Evolutionary conservation across 1,284 basidiomycete species (phyloP).

Genomic region (Coriolopsis trogii): DNA sequence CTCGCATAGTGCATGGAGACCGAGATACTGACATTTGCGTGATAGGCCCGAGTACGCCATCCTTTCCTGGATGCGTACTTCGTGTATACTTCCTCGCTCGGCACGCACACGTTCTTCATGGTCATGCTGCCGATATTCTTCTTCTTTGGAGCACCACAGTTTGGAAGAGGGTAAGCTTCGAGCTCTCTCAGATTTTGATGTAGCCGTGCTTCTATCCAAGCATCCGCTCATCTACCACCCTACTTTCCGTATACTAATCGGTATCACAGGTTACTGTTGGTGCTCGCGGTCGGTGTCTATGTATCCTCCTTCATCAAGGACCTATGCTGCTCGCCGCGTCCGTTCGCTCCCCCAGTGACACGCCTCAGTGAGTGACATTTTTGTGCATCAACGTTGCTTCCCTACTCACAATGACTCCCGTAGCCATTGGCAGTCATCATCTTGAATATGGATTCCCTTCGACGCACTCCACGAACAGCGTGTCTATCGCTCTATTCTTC

Average conservation of each 20-base stretch:
- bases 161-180: constrained; percentile 71
- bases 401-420: background rate
- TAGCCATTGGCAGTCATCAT: constrained; percentile 85
- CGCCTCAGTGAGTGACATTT: constrained; percentile 66
- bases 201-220: no score
- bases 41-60: constrained; percentile 48
- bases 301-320: constrained; percentile 87
- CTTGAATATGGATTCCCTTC: constrained; percentile 95
- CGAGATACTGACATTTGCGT: background rate
- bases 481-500: constrained; percentile 86
- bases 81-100: constrained; percentile 87
- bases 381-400: background rate
- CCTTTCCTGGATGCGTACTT: constrained; percentile 87
- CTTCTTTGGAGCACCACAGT: constrained; percentile 81
- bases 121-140: constrained; percentile 84
- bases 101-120: constrained; percentile 96
- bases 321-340: constrained; percentile 88
- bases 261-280: constrained; percentile 61
- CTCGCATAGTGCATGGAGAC: no score
- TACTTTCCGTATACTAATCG: no score
- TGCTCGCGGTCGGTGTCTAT: constrained; percentile 85
- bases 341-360: constrained; percentile 88
- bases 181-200: background rate
- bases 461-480: constrained; percentile 91
- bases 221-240: no score